Evolutionary conservation across 768 basidiomycete species (phyloP), one percentile per base, ranked within the genome.

Genomic region (Cyathus striatus): DNA sequence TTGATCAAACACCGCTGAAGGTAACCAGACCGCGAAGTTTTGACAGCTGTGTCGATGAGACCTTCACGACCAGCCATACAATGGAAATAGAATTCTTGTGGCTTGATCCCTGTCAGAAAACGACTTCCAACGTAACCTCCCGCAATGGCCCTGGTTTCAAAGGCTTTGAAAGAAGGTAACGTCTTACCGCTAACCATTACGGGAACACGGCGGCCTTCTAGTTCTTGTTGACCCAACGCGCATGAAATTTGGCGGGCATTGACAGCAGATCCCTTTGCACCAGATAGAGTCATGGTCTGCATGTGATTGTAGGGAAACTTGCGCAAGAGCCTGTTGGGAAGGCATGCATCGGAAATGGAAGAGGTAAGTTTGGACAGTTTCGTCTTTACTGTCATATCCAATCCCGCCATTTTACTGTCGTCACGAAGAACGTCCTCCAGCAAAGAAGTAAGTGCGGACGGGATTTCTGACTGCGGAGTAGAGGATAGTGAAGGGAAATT

Each of bases 61-160:
- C 96, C 96, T 70, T 99, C 96, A 53, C 96, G 81, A 41, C 96
- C 96, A 45, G 96, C 96, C 96, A 99, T 99, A 60, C 96, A 98
- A 67, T 99, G 96, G 76, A 99, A 99, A 70, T 96, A 99, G 67
- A 97, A 99, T 62, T 99, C 96, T 60, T 99, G 96, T 0, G 96
- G 96, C 53, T 87, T 90, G 61, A 99, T 83, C 42, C 96, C 96
- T 5, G 96, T 98, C 71, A 99, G 78, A 76, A 99, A 99, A 25
- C 96, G 91, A 61, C 95, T 96, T 12, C 90, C 93, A 36, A 99
- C 90, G 61, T 95, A 99, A 6, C 96, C 96, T 56, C 96, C 96
- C 10, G 96, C 95, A 48, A 97, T 91, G 4, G 96, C 93, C 47
- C 84, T 87, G n/a, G 96, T 97, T 65, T 98, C 96, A 65, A 97